Evolutionary conservation across 768 basidiomycete species (phyloP), one percentile per base, ranked within the genome.

Genomic region (Strobilomyces confusus): DNA sequence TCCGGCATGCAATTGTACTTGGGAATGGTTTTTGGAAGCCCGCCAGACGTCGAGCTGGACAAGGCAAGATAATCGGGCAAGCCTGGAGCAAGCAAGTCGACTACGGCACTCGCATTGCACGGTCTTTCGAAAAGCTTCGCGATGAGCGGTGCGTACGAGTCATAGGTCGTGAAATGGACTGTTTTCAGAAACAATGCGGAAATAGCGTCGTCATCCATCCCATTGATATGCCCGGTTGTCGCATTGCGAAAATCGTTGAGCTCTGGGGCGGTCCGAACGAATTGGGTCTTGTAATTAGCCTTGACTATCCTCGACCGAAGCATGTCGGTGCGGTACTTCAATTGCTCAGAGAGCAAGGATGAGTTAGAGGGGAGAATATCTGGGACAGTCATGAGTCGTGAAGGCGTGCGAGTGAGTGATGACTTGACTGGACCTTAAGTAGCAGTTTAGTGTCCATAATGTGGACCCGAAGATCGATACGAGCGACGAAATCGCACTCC

Each of bases 21-120:
- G 5, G 51, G 44, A n/a, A 64, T 58, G 7, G 12, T 25, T n/a
- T 64, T 61, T 25, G 56, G 2, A 17, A 32, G 19, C 26, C 55
- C 44, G 38, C 62, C 56, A 13, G 62, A 63, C 17, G 58, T 63
- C 17, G 54, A 54, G 12, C 54, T 56, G 19, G 63, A 64, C 17
- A 22, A 33, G 14, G 23, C 37, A 8, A 64, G 49, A 29, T 33
- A 64, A 38, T 61, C 55, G 12, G 62, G 62, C 4, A 63, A 4
- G 34, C 62, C 59, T 0, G 56, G 12, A n/a, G 62, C 48, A 42
- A 61, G 46, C 5, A 58, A 32, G 38, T 64, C 9, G 25, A 36
- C 38, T 20, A 61, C 7, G 2, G 30, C 48, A 7, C 26, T 37
- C 17, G 37, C 44, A 37, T 17, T 53, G 12, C 54, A 42, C 9